Percentiles rank a stretch among this genome's conserved stretches.
These are phyloP conservation scores for Lachancea nothofagi DNA, from an alignment of 805 yeast species.

Conservation along the genomic window DNA sequence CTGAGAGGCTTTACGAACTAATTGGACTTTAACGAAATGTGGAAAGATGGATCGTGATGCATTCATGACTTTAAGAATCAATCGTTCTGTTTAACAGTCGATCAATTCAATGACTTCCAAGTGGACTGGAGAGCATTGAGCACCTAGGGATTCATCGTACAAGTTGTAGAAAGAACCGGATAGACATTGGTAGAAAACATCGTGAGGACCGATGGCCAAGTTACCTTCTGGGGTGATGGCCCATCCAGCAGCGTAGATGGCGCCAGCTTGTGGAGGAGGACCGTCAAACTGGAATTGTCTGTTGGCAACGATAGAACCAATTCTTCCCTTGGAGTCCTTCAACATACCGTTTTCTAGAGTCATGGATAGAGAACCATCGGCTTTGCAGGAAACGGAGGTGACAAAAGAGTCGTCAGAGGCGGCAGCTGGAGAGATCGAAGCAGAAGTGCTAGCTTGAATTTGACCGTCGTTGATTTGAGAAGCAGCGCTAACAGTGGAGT, in stretches of 20 bases:
- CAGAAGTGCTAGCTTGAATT: conserved; percentile 19
- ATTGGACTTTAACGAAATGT: neutral
- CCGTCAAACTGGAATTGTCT: conserved; percentile 85
- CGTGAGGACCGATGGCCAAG: conserved; percentile 52
- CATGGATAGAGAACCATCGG: conserved; percentile 49
- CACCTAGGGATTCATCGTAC: conserved; percentile 50
- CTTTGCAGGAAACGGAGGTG: conserved; percentile 39
- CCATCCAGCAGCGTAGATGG: conserved; percentile 69
- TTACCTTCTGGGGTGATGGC: conserved; percentile 45
- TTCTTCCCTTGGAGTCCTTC: conserved; percentile 56
- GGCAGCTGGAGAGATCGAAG: conserved; percentile 23
- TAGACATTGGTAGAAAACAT: conserved; percentile 57
- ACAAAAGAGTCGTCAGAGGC: conserved; percentile 26
- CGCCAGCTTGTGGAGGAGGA: conserved; percentile 79
- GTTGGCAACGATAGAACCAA: conserved; percentile 77
- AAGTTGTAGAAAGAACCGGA: conserved; percentile 66
- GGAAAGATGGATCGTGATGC: conserved; percentile 5
- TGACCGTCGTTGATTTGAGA: conserved; percentile 42
- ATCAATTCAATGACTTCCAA: conserved; percentile 47
- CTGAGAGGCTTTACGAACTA: conserved; percentile 3
- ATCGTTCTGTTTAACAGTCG: conserved; percentile 20
- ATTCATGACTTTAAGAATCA: conserved; percentile 1
- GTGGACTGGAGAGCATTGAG: conserved; percentile 52
- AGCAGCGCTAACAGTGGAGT: conserved; percentile 33
- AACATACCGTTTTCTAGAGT: conserved; percentile 46